Conservation (phyloP, 371 early-diverging fungal species). For the Capillidium rhysosporum region DNA sequence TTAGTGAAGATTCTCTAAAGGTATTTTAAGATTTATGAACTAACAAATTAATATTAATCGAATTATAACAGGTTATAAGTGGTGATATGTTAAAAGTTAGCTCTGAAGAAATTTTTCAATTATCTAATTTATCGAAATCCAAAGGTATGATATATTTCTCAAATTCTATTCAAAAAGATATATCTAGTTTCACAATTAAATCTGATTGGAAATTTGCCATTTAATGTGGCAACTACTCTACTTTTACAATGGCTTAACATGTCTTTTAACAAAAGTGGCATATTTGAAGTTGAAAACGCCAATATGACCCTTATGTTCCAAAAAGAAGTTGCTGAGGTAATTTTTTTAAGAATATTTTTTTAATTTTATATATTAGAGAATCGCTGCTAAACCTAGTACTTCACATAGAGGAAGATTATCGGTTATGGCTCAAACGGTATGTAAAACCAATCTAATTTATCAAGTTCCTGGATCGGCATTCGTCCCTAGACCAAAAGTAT, state of each 20-base stretch:
- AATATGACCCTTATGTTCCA: conserved; percentile 77
- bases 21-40: conserved; percentile 8
- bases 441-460: conserved; percentile 38
- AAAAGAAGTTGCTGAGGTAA: conserved; percentile 55
- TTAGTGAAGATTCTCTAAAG: conserved; percentile 23
- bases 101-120: conserved; percentile 22
- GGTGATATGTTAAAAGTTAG: conserved; percentile 43
- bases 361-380: conserved; percentile 19
- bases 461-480: conserved; percentile 36
- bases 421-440: conserved; percentile 49
- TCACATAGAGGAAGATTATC: conserved; percentile 43
- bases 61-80: conserved; percentile 19
- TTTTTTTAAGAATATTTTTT: neutral
- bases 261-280: conserved; percentile 25
- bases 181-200: conserved; percentile 14
- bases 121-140: neutral
- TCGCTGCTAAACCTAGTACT: conserved; percentile 28
- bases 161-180: neutral
- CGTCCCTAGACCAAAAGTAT: conserved; percentile 46
- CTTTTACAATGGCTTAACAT: conserved; percentile 51
- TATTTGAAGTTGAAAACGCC: conserved; percentile 28
- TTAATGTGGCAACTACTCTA: conserved; percentile 52
- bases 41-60: neutral
- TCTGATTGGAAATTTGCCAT: conserved; percentile 64
- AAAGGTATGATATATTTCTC: neutral